Evolutionary conservation across 1,139 yeast genomes (phyloP).

Genomic region (Blastobotrys proliferans): DNA sequence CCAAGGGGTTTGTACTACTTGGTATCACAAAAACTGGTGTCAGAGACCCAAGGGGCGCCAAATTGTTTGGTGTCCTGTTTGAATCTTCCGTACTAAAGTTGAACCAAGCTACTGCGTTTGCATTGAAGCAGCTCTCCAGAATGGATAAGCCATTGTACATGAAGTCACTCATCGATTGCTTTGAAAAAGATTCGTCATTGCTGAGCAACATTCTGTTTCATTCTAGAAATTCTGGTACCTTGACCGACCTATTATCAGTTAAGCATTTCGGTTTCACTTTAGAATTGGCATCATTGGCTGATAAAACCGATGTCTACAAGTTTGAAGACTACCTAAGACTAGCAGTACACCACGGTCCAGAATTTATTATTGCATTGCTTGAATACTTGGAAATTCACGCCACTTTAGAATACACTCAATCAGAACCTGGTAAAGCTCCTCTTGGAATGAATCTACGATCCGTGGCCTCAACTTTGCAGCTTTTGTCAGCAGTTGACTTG

Average conservation of each 20-base stretch:
- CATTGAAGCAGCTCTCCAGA: constrained; percentile 25
- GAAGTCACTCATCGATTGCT: constrained; percentile 24
- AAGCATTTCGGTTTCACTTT: constrained; percentile 28
- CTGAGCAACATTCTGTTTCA: constrained; percentile 25
- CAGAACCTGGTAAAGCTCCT: constrained; percentile 29
- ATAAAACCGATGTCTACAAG: constrained; percentile 28
- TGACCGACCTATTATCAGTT: constrained; percentile 28
- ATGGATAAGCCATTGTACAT: constrained; percentile 24
- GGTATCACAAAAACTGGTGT: too few species aligned
- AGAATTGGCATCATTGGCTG: constrained; percentile 35
- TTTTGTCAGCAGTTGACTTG: constrained; percentile 31
- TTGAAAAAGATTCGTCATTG: constrained; percentile 24
- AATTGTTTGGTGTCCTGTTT: background rate
- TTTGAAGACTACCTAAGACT: constrained; percentile 31
- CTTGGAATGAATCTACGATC: constrained; percentile 31
- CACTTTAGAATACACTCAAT: constrained; percentile 33
- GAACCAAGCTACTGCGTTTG: constrained; percentile 22
- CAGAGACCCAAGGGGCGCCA: background rate
- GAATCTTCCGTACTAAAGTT: constrained; percentile 19
- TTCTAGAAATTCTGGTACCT: constrained; percentile 25
- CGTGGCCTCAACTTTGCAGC: constrained; percentile 34
- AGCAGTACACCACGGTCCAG: constrained; percentile 23
- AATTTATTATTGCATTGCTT: constrained; percentile 32
- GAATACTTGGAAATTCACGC: constrained; percentile 36
- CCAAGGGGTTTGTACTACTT: too few species aligned